Evolutionary conservation across 169 alveolate species (phyloP).

Genomic region (Theileria luwenshuni): DNA sequence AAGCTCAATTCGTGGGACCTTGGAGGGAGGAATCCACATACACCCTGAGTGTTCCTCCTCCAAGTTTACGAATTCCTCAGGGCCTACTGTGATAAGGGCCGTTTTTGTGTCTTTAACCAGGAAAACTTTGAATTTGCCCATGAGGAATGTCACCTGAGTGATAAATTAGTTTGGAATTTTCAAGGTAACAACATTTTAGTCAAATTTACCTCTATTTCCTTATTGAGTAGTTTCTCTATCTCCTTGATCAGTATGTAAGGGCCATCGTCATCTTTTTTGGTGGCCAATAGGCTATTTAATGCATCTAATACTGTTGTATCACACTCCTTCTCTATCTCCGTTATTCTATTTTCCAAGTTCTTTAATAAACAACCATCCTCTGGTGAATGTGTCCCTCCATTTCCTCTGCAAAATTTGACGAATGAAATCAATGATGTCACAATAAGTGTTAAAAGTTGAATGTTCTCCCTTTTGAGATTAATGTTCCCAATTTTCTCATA

Average conservation of each 20-base stretch:
- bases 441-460: background rate
- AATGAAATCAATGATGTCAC: background rate
- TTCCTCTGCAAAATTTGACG: background rate
- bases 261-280: too few relatives aligned
- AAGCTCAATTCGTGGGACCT: conserved; percentile 22
- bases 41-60: background rate
- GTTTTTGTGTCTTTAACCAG: background rate
- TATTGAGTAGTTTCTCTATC: background rate
- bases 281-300: too few relatives aligned
- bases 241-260: conserved; percentile 2
- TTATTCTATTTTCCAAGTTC: background rate
- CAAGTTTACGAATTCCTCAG: conserved; percentile 21
- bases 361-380: background rate
- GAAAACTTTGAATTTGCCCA: conserved; percentile 1
- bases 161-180: background rate
- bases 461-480: background rate
- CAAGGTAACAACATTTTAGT: background rate
- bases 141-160: background rate
- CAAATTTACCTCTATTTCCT: conserved; percentile 1
- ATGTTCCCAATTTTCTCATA: background rate
- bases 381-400: too few relatives aligned
- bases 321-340: background rate
- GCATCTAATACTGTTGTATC: too few relatives aligned
- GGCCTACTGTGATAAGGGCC: conserved; percentile 17
- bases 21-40: conserved; percentile 44